These are phyloP conservation scores for Iris pallida DNA, from an alignment of 116 monocot genomes.

Conservation along the genomic window DNA sequence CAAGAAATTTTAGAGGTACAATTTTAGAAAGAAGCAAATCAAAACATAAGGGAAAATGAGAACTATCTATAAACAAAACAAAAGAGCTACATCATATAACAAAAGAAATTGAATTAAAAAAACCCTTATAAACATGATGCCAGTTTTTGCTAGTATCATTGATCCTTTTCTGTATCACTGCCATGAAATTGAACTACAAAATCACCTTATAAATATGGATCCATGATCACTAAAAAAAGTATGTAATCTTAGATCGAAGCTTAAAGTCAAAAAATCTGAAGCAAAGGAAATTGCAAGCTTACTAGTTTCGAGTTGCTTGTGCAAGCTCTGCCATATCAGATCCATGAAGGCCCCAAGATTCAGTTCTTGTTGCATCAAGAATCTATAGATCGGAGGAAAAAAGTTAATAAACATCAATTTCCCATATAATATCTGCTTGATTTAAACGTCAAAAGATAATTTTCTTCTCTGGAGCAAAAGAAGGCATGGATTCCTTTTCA, in stretches of 20 bases:
- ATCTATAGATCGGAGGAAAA: conserved; percentile 3
- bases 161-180: conserved; percentile 46
- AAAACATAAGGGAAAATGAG: too few relatives aligned
- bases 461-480: too few relatives aligned
- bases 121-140: conserved; percentile 57
- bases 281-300: conserved; percentile 8
- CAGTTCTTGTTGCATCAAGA: conserved; percentile 32
- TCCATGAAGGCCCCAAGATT: conserved; percentile 55
- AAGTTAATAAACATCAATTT: not conserved
- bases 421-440: not conserved
- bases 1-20: too few relatives aligned
- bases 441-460: too few relatives aligned
- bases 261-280: not conserved
- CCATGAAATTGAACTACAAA: too few relatives aligned
- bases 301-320: conserved; percentile 43
- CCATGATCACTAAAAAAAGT: conserved; percentile 10
- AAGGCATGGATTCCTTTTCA: too few relatives aligned
- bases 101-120: not conserved
- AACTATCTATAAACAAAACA: too few relatives aligned
- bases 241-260: not conserved
- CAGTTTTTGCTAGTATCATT: conserved; percentile 54
- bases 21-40: not conserved
- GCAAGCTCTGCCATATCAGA: too few relatives aligned
- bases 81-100: not conserved
- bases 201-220: conserved; percentile 39